phyloP scores from a whole-genome alignment of 176 grass and related monocot genomes.

The Triticum turgidum region DNA sequence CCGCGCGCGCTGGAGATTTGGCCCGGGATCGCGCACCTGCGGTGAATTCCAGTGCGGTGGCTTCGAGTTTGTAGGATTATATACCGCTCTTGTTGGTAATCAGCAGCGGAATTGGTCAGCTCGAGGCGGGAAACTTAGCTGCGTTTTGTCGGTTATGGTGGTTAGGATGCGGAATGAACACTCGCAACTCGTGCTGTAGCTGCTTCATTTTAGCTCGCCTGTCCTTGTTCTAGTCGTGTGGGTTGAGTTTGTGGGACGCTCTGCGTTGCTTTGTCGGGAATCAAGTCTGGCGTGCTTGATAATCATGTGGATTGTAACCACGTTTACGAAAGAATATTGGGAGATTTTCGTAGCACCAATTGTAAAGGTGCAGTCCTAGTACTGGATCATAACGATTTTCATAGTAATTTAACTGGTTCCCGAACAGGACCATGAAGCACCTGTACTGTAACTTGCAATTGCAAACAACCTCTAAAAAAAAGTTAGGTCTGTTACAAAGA shows the following conservation, averaged over 20 bases:
- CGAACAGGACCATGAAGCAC: neutral
- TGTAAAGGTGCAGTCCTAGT: neutral
- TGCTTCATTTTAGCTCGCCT: neutral
- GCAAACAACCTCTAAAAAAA: neutral
- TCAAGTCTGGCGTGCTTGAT: neutral
- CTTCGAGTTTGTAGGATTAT: neutral
- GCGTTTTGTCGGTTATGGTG: constrained; percentile 16
- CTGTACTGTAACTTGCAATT: neutral
- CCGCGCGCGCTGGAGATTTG: neutral
- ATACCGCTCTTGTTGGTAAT: neutral
- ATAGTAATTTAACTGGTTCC: neutral
- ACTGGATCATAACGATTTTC: neutral
- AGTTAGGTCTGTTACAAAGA: neutral
- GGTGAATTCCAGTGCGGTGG: neutral
- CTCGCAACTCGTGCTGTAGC: neutral
- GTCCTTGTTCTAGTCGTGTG: neutral
- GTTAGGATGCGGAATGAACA: constrained; percentile 12
- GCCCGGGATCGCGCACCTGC: neutral
- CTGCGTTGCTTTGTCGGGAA: neutral
- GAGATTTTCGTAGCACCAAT: neutral
- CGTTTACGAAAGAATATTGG: neutral
- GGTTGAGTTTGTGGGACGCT: constrained; percentile 19
- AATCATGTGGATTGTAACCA: neutral
- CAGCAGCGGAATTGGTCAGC: constrained; percentile 4
- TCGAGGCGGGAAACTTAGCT: constrained; percentile 32